Percentiles rank a stretch among this genome's conserved stretches.
Conservation (phyloP, 1,284 basidiomycete species). For the Papiliotrema flavescens region DNA sequence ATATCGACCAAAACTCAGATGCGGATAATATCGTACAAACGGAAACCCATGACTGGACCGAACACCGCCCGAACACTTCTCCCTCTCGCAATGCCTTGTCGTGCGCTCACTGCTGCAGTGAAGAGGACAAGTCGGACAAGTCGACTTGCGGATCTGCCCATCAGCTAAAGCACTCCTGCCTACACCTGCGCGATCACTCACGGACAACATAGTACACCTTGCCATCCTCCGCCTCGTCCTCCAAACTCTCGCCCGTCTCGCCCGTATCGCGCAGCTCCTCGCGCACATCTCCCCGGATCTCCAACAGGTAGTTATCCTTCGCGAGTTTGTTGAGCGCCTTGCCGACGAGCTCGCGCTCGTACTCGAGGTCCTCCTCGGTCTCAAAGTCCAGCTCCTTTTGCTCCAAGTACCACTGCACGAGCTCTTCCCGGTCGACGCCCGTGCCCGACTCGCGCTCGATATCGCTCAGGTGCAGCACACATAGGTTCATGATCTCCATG, state of each 20-base stretch:
- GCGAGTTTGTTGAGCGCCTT: constrained; percentile 88
- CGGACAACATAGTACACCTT: constrained; percentile 48
- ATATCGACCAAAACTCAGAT: too few relatives aligned
- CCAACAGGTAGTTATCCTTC: constrained; percentile 84
- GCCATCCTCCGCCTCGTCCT: constrained; percentile 11
- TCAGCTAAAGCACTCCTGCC: neutral
- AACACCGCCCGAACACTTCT: too few relatives aligned
- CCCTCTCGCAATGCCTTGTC: too few relatives aligned
- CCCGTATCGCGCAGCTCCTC: constrained; percentile 64
- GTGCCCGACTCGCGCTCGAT: constrained; percentile 71
- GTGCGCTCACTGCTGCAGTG: constrained; percentile 14
- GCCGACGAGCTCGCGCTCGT: constrained; percentile 81
- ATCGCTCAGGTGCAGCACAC: constrained; percentile 72
- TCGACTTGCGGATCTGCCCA: constrained; percentile 46
- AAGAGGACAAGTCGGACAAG: constrained; percentile 46
- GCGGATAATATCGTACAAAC: neutral
- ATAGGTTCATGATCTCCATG: constrained; percentile 79
- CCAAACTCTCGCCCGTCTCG: constrained; percentile 19
- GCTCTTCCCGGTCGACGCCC: constrained; percentile 80
- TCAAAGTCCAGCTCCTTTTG: constrained; percentile 77
- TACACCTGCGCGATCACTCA: constrained; percentile 18
- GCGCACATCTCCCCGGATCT: constrained; percentile 74
- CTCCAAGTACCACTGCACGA: constrained; percentile 97
- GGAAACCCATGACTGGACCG: neutral
- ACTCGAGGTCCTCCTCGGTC: constrained; percentile 83